These are phyloP conservation scores for Suillus occidentalis DNA, from an alignment of 768 basidiomycete genomes.

Conservation along the genomic window DNA sequence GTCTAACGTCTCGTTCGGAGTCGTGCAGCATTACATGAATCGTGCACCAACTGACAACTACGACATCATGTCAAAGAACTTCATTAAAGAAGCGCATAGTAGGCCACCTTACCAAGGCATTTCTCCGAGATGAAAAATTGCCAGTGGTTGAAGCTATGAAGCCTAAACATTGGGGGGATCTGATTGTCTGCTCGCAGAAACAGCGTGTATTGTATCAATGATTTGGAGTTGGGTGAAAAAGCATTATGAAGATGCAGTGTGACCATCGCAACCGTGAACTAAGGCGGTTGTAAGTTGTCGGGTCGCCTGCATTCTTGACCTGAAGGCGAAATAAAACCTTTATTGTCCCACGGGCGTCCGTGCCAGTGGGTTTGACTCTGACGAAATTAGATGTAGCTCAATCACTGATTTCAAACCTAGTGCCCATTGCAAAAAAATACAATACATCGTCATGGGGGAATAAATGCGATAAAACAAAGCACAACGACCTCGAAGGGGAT, in stretches of 20 bases:
- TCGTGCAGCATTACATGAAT: not conserved
- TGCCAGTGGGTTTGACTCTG: not conserved
- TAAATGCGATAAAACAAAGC: not conserved
- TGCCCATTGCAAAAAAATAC: not conserved
- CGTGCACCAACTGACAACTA: not conserved
- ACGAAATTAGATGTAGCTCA: no score
- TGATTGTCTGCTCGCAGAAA: not conserved
- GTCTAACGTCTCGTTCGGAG: not conserved
- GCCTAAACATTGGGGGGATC: not conserved
- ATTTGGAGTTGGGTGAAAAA: not conserved
- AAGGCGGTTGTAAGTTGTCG: not conserved
- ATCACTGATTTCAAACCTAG: not conserved
- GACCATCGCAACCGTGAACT: not conserved
- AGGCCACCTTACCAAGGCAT: not conserved
- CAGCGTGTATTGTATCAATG: not conserved
- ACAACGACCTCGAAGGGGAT: not conserved
- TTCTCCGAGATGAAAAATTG: not conserved
- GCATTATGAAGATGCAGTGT: not conserved
- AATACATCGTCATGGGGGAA: not conserved
- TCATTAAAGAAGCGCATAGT: not conserved
- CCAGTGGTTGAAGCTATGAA: not conserved
- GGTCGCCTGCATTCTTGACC: not conserved
- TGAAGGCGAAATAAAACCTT: not conserved
- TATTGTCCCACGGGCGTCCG: not conserved
- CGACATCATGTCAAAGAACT: not conserved